Evolutionary conservation across 257 asterid species (phyloP), one percentile per base, ranked within the genome.

Genomic region (Solanum ossicruentum): DNA sequence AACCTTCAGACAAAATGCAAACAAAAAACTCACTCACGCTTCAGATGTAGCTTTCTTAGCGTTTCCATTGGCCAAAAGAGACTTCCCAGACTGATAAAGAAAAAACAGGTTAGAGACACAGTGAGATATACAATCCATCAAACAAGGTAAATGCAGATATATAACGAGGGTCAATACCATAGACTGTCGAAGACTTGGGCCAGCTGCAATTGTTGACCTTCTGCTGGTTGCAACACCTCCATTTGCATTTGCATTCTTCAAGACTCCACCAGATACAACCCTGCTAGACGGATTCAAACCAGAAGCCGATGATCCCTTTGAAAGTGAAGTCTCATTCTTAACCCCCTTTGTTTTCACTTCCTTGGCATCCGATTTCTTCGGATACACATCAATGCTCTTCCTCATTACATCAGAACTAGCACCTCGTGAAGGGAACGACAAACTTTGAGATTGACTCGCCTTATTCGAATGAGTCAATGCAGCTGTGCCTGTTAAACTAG

Each of bases 361-460:
- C 69, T 65, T 91, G n/a, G 89, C 86, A 28, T 92, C 89, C 15
- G 89, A 83, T 82, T 90, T 91, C 52, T 58, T 72, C 3, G 95
- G 91, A 85, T 85, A 82, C 61, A 83, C 87, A 84, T 94, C 96
- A 20, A 87, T 83, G 87, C 98, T 69, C 85, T 90, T 86, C 81
- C 86, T 92, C 91, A 88, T 91, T 10, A 92, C 86, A 85, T 95
- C 94, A 3, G 91, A 77, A 70, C 78, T 88, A 69, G 89, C 90
- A 63, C 91, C 91, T 82, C 81, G 52, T 15, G 90, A 79, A 41
- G 95, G 78, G 78, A 69, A 92, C 0, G 98, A 94, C 5, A 92
- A 89, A 58, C 95, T 93, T 88, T 93, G 95, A 0, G 86, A 86
- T 87, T 92, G 82, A 86, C 90, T 91, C 12, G 91, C 89, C 52